Evolutionary conservation across 495 filamentous ascomycete species (phyloP).

Genomic region (Aspergillus steynii): DNA sequence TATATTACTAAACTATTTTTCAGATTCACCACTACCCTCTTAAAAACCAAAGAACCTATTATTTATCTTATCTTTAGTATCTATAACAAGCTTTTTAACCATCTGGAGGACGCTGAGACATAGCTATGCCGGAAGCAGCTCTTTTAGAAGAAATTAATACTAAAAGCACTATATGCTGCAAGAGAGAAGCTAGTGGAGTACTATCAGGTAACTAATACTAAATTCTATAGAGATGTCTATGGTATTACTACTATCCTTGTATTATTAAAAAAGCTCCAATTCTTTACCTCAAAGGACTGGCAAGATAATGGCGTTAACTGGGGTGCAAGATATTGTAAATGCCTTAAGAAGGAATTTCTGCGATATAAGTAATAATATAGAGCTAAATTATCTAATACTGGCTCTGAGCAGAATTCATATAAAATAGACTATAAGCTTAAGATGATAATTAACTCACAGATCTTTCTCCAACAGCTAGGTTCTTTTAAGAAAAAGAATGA

Average conservation of each 20-base stretch:
- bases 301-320: background rate
- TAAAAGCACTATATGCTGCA: background rate
- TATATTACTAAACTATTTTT: conserved; percentile 3
- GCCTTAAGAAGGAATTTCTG: background rate
- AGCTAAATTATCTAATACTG: too few species aligned
- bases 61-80: conserved; percentile 1
- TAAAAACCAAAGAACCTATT: background rate
- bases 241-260: conserved; percentile 7
- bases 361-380: background rate
- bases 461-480: too few species aligned
- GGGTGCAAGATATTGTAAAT: background rate
- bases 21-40: background rate
- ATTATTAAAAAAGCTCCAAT: background rate
- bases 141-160: conserved; percentile 7
- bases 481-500: too few species aligned
- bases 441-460: too few species aligned
- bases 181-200: conserved; percentile 4
- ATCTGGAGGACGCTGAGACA: background rate
- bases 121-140: background rate
- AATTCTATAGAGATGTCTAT: conserved; percentile 7
- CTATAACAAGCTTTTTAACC: conserved; percentile 2
- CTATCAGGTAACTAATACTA: conserved; percentile 2
- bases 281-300: background rate
- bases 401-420: too few species aligned
- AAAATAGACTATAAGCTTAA: too few species aligned